These are phyloP conservation scores for Lentinula detonsa DNA, from an alignment of 768 basidiomycete genomes.

Conservation along the genomic window DNA sequence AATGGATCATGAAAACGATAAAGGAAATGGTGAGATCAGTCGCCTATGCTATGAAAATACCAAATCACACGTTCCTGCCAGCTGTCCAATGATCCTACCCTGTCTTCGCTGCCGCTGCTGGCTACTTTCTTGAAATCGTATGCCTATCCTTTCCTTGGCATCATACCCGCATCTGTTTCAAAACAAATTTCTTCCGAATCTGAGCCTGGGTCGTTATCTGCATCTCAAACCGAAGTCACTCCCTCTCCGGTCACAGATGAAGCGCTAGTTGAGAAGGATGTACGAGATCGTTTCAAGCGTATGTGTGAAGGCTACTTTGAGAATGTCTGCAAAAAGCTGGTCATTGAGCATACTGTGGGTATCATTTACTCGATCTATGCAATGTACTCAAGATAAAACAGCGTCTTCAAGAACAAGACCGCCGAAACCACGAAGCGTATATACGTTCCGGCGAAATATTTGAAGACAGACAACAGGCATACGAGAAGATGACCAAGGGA, in stretches of 20 bases:
- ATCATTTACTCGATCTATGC: not conserved
- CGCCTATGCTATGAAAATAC: constrained; percentile 6
- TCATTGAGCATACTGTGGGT: constrained; percentile 84
- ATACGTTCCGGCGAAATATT: constrained; percentile 99
- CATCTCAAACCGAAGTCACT: constrained; percentile 20
- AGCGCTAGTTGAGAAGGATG: constrained; percentile 60
- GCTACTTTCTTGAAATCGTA: constrained; percentile 94
- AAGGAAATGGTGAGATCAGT: constrained; percentile 67
- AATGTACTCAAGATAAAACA: constrained; percentile 22
- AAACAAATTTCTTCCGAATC: constrained; percentile 55
- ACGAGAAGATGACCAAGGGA: constrained; percentile 96
- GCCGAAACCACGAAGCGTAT: constrained; percentile 96
- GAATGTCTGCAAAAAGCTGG: constrained; percentile 82
- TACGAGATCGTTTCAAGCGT: constrained; percentile 82
- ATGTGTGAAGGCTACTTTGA: constrained; percentile 96
- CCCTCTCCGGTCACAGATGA: constrained; percentile 19
- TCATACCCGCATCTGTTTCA: constrained; percentile 40
- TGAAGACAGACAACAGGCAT: constrained; percentile 96
- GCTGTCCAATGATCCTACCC: constrained; percentile 83
- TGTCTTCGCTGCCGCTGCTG: constrained; percentile 85
- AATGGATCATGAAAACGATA: constrained; percentile 84
- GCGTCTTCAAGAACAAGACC: constrained; percentile 96
- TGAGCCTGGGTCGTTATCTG: constrained; percentile 53
- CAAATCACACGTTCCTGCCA: constrained; percentile 24
- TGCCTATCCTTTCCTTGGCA: constrained; percentile 82